Evolutionary conservation across 192 early-diverging fungal genomes (phyloP), one percentile per base, ranked within the genome.

Genomic region (Dissophora globulifera): DNA sequence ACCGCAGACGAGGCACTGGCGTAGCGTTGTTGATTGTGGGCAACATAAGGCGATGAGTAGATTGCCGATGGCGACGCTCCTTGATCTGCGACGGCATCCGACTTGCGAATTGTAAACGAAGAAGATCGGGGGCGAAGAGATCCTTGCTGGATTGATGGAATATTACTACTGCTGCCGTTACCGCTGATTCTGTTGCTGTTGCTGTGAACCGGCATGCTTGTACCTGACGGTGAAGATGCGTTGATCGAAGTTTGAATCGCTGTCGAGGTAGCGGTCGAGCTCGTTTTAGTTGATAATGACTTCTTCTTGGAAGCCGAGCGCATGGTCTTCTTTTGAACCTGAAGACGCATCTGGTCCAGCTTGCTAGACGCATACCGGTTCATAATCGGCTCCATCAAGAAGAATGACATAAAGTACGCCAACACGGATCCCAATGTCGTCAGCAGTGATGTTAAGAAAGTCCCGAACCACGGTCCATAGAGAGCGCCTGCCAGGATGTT

Each of bases 401-500:
- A 81, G 53, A 74, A 76, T 19, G 71, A 70, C 62, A 81, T 72
- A 27, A 76, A 76, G 27, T 81, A 81, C 13, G 79, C 79, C 47
- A 69, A 23, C 3, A 65, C 66, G 1, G 79, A 74, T 33, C 79
- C 79, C 35, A 81, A 27, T 1, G 71, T 64, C 13, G 79, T 81
- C 58, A 81, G 51, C 13, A 59, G 13, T 13, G 71, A 81, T 3
- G 71, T 81, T 54, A 81, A 66, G 17, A 81, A 9, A 0, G 71
- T 81, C 23, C 71, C 79, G 38, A 58, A 61, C 50, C 71, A 69
- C 19, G 79, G 71, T 53, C 79, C 71, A 62, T 81, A 81, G 8
- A 81, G 35, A 13, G 79, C 79, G 16, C 79, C 79, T 20, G 79
- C 79, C 50, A 81, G 47, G 30, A 81, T 69, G 23, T 81, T 81